Conservation (phyloP, 371 early-diverging fungal genomes). For the Mortierella sp. region DNA sequence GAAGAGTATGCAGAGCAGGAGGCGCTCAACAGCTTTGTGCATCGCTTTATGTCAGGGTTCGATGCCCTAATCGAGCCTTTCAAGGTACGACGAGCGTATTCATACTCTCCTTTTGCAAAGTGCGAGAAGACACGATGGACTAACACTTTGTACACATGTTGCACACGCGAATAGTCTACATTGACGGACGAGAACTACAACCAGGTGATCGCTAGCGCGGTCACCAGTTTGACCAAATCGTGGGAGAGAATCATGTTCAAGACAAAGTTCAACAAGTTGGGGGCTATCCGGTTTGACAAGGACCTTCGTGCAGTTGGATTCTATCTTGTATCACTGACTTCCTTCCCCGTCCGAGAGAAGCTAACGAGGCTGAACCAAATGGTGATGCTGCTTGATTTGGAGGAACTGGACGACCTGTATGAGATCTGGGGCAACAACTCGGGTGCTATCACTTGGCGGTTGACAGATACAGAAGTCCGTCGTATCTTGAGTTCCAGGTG, state of each 20-base stretch:
- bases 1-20: conserved; percentile 92
- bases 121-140: no score
- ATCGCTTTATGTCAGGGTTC: conserved; percentile 78
- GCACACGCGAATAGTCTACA: conserved; percentile 58
- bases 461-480: conserved; percentile 72
- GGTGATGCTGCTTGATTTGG: conserved; percentile 82
- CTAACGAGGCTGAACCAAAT: conserved; percentile 86
- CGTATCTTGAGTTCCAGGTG: conserved; percentile 65
- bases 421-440: conserved; percentile 79
- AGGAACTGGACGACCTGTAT: conserved; percentile 76
- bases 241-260: conserved; percentile 90
- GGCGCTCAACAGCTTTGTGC: conserved; percentile 78
- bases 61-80: conserved; percentile 67
- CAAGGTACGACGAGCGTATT: conserved; percentile 54
- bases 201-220: conserved; percentile 65
- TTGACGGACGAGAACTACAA: conserved; percentile 78
- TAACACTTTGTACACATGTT: no score
- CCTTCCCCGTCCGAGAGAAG: conserved; percentile 75
- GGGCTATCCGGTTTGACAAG: conserved; percentile 88
- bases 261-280: conserved; percentile 84
- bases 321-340: conserved; percentile 72
- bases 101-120: background rate
- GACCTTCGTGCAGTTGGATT: conserved; percentile 83
- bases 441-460: conserved; percentile 71
- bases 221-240: conserved; percentile 76